Base-by-base conservation (phyloP, 176 grass and related monocot genomes). In the Aegilops sharonensis region DNA sequence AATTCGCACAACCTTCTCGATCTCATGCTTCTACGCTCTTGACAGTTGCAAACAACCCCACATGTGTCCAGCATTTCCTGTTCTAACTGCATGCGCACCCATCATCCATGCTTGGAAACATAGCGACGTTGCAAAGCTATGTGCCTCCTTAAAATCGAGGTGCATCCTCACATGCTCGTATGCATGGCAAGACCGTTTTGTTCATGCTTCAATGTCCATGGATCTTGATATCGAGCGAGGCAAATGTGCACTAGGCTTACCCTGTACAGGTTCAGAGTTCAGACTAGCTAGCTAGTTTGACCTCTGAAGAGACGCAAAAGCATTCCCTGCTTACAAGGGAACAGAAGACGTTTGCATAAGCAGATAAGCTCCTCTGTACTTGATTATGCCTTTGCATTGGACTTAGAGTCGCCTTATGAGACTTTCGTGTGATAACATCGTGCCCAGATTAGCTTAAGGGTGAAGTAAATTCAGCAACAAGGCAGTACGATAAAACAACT, bases 61-160 rank as follows among this genome's bases (percentile, higher is more conserved):
- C 89, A 84, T 43, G 89, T 47, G 89, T 47, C 83, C 66, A 75
- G 31, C 42, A 59, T 84, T 14, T 35, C 89, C 34, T 67, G 62
- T 64, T 57, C 34, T 64, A 37, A 70, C 65, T 42, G 73, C 32
- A 57, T 57, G 0, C 54, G 0, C 54, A 20, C 2, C 43, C 42
- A 83, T 74, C 52, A 20, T 0, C 42, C 40, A 83, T 74, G 70
- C 68, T 0, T 13, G n/a, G 24, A 43, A 34, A 34, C 85, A 84
- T 5, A 90, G 3, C 45, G 50, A 65, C 9, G 70, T 23, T 59
- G 80, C 57, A 11, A 11, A 87, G 21, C 4, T 75, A 84, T 48
- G 45, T 34, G 15, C 4, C 35, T 74, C 67, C 84, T 74, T 72
- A n/a, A 66, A 35, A 84, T 23, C 60, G 21, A 84, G 80, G 57